phyloP scores from a whole-genome alignment of 805 yeast genomes.

The Lachancea meyersii region DNA sequence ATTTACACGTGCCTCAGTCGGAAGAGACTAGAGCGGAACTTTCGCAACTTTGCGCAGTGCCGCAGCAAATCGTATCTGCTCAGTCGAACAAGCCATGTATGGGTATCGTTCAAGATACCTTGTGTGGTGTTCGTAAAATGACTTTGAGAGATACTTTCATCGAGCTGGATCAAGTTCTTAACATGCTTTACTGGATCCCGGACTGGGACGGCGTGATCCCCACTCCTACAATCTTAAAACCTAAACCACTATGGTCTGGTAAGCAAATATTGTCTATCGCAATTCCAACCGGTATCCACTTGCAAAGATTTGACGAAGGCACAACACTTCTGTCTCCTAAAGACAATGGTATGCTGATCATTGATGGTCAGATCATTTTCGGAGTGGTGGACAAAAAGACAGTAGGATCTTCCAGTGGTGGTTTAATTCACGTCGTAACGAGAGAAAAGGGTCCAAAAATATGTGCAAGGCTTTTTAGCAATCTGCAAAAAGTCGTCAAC shows the following conservation, averaged over 20 bases:
- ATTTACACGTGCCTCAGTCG: constrained; percentile 97
- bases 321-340: constrained; percentile 77
- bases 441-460: constrained; percentile 92
- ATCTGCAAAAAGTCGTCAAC: constrained; percentile 90
- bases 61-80: constrained; percentile 95
- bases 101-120: constrained; percentile 99
- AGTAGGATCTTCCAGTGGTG: constrained; percentile 98
- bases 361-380: constrained; percentile 92
- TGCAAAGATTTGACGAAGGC: constrained; percentile 90
- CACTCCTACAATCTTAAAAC: constrained; percentile 87
- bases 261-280: constrained; percentile 89
- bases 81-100: constrained; percentile 98
- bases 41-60: constrained; percentile 93
- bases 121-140: constrained; percentile 95
- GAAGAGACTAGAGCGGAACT: constrained; percentile 97
- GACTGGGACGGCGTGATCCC: constrained; percentile 98
- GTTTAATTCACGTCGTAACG: constrained; percentile 93
- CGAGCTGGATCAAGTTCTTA: constrained; percentile 92
- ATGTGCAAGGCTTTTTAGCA: constrained; percentile 86
- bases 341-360: constrained; percentile 92
- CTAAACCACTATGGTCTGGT: constrained; percentile 97
- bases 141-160: constrained; percentile 84
- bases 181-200: constrained; percentile 95
- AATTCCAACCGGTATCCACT: constrained; percentile 91
- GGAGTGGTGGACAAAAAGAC: constrained; percentile 98